These are phyloP conservation scores for Paramecium biaurelia DNA, from an alignment of 73 alveolate species.

Conservation along the genomic window DNA sequence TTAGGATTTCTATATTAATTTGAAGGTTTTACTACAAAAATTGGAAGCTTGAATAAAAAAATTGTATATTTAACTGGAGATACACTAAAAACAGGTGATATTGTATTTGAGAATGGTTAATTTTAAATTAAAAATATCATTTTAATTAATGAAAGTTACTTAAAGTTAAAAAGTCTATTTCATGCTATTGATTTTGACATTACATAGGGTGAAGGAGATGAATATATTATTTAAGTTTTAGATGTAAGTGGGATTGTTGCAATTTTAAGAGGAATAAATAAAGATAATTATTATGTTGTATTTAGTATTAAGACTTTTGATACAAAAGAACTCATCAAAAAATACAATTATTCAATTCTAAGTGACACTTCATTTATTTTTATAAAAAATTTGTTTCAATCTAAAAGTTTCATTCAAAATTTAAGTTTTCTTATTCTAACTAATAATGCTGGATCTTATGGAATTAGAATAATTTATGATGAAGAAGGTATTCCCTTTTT, in stretches of 20 bases:
- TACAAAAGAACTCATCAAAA: not conserved
- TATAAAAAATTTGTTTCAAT: not conserved
- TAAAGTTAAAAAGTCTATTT: not conserved
- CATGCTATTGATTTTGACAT: not conserved
- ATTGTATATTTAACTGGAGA: not conserved
- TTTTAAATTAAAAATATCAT: not conserved
- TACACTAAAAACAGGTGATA: not conserved
- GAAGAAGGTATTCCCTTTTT: not conserved
- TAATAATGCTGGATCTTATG: conserved; percentile 13
- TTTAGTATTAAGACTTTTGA: not conserved
- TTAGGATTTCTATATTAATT: not conserved
- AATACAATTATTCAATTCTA: not conserved
- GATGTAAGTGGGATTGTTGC: not conserved
- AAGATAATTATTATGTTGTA: not conserved
- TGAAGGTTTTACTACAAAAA: not conserved
- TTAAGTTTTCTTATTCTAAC: not conserved
- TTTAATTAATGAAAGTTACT: not conserved
- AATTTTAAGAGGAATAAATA: not conserved
- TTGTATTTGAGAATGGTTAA: not conserved
- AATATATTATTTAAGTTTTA: not conserved
- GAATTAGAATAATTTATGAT: not conserved
- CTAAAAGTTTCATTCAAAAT: not conserved
- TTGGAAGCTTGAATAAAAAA: not conserved
- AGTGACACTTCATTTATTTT: not conserved
- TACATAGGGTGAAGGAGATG: not conserved